phyloP scores from a whole-genome alignment of 306 rosid species.

The Luffa acutangula region DNA sequence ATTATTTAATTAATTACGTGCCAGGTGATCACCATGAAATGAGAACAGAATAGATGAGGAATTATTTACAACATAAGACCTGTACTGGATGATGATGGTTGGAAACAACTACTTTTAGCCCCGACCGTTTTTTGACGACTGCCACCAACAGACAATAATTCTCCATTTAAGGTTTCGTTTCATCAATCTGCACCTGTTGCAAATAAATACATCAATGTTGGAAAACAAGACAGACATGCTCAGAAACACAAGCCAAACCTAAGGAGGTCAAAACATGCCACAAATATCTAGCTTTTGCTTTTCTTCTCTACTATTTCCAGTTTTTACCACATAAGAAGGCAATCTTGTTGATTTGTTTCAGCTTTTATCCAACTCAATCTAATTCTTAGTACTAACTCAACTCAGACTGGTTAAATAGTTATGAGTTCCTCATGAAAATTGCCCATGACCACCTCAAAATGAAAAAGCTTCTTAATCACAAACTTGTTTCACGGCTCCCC shows the following conservation, averaged over 20 bases:
- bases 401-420: background rate
- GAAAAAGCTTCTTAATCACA: background rate
- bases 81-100: slow-evolving; percentile 16
- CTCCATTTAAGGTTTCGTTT: slow-evolving; percentile 12
- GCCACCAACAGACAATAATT: background rate
- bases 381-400: background rate
- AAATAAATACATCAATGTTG: background rate
- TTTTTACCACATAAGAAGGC: background rate
- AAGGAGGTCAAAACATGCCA: background rate
- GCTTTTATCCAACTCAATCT: background rate
- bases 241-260: background rate
- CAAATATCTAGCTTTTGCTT: background rate
- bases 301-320: background rate
- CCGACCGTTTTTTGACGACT: background rate
- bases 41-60: slow-evolving; percentile 4
- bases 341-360: background rate
- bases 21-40: slow-evolving; percentile 18
- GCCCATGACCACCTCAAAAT: background rate
- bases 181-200: slow-evolving; percentile 34
- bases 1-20: slow-evolving; percentile 25
- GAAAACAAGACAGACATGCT: background rate
- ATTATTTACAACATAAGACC: slow-evolving; percentile 43
- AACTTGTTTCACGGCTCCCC: too few relatives aligned
- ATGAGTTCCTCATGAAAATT: background rate
- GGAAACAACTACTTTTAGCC: slow-evolving; percentile 21